A percentile compares a stretch with the other conserved stretches of the same genome.
Evolutionary conservation across 345 rosid genomes (phyloP).

Genomic region (Bretschneidera sinensis): DNA sequence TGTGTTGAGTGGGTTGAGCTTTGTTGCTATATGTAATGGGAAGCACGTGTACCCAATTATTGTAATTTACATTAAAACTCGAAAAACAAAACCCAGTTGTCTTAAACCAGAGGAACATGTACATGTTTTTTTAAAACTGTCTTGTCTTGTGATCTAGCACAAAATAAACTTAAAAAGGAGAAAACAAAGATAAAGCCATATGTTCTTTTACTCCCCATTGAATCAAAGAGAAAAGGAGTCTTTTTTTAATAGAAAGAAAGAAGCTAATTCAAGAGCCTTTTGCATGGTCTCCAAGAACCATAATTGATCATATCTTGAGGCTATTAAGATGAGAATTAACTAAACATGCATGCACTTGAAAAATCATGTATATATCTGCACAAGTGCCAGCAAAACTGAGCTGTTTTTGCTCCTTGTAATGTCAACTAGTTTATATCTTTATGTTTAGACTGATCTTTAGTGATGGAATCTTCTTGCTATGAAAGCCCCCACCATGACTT

Average conservation of each 20-base stretch:
- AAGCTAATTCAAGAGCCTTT: slow-evolving; percentile 33
- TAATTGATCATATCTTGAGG: slow-evolving; percentile 46
- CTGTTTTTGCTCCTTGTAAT: slow-evolving; percentile 27
- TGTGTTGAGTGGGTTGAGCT: slow-evolving; percentile 25
- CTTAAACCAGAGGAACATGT: slow-evolving; percentile 24
- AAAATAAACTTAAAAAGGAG: slow-evolving; percentile 14
- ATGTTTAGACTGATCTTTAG: slow-evolving; percentile 24
- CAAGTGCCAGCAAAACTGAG: slow-evolving; percentile 36
- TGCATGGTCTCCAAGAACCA: slow-evolving; percentile 74
- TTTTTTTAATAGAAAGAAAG: slow-evolving; percentile 29
- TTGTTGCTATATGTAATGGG: slow-evolving; percentile 17
- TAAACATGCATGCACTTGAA: background rate
- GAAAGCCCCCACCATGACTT: slow-evolving; percentile 19
- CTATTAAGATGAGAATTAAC: slow-evolving; percentile 38
- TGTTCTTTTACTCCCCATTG: slow-evolving; percentile 1
- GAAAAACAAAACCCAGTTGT: slow-evolving; percentile 16
- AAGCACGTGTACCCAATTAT: slow-evolving; percentile 33
- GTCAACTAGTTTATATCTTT: slow-evolving; percentile 24
- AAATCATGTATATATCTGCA: slow-evolving; percentile 1
- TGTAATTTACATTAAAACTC: slow-evolving; percentile 14
- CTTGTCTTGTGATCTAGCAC: slow-evolving; percentile 14
- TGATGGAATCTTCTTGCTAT: slow-evolving; percentile 44
- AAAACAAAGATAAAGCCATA: background rate
- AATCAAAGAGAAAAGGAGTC: slow-evolving; percentile 21
- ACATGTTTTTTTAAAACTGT: slow-evolving; percentile 14